Conservation (phyloP, 345 rosid genomes). For the Reutealis trisperma region DNA sequence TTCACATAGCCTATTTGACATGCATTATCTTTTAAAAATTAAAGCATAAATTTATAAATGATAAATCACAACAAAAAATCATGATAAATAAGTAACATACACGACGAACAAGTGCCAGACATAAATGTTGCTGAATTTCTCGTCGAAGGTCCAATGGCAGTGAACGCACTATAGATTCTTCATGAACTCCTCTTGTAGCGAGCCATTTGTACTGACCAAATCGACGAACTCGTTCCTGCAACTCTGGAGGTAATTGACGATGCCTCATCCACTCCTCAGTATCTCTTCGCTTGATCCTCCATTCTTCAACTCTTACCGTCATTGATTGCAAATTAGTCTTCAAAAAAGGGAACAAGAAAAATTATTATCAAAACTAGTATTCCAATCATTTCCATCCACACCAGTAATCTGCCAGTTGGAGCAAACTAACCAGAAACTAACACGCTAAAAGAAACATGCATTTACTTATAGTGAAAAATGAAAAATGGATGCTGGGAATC, state of each 20-base stretch:
- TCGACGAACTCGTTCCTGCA: constrained; percentile 75
- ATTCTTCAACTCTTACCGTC: constrained; percentile 82
- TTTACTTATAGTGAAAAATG: no score
- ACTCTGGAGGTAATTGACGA: constrained; percentile 76
- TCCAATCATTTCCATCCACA: neutral
- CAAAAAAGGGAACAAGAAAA: constrained; percentile 21
- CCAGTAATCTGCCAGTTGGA: neutral
- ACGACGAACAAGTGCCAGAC: constrained; percentile 85
- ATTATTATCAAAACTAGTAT: neutral
- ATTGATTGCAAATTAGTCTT: constrained; percentile 87
- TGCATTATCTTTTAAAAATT: neutral
- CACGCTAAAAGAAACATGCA: neutral
- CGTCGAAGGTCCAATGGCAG: constrained; percentile 86
- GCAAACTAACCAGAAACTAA: neutral
- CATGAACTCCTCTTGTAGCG: constrained; percentile 90
- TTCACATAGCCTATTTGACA: neutral
- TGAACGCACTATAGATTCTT: constrained; percentile 72
- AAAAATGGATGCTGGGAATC: neutral
- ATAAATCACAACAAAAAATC: neutral
- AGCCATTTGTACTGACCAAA: constrained; percentile 91
- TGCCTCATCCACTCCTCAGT: constrained; percentile 98
- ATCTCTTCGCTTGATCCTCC: constrained; percentile 86
- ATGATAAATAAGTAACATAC: constrained; percentile 42
- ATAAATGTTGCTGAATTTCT: constrained; percentile 87
- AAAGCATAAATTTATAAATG: neutral